Percentiles rank a stretch among this genome's conserved stretches.
These are phyloP conservation scores for Globisporangium middletonii DNA, from an alignment of 352 stramenopile species.

Conservation along the genomic window DNA sequence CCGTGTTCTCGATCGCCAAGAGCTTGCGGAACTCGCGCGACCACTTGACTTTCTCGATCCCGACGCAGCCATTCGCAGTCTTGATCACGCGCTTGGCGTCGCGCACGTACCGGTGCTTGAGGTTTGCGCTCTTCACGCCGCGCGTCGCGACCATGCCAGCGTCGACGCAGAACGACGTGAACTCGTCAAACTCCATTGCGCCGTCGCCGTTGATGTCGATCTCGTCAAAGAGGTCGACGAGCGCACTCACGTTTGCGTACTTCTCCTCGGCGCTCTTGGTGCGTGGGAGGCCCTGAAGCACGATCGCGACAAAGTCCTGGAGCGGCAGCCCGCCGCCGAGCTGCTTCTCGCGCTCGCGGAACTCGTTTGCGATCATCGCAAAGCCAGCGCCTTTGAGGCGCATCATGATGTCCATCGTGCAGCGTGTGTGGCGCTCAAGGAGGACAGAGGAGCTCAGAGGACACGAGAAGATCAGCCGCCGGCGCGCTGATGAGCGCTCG, in stretches of 20 bases:
- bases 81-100: slow-evolving; percentile 51
- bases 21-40: slow-evolving; percentile 54
- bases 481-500: no score
- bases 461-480: no score
- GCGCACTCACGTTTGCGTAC: slow-evolving; percentile 38
- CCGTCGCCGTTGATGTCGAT: slow-evolving; percentile 88
- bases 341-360: slow-evolving; percentile 52
- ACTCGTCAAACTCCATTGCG: slow-evolving; percentile 82
- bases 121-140: slow-evolving; percentile 20
- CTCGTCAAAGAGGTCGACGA: slow-evolving; percentile 78
- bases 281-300: slow-evolving; percentile 48
- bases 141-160: slow-evolving; percentile 76
- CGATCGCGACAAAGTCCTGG: slow-evolving; percentile 77
- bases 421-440: neutral
- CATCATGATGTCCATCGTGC: slow-evolving; percentile 79
- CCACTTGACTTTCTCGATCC: slow-evolving; percentile 71
- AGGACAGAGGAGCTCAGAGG: no score
- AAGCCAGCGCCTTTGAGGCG: slow-evolving; percentile 68
- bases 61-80: slow-evolving; percentile 37
- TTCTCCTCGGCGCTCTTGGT: slow-evolving; percentile 41
- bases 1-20: slow-evolving; percentile 57
- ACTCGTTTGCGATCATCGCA: slow-evolving; percentile 71
- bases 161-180: slow-evolving; percentile 85
- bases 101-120: slow-evolving; percentile 76
- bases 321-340: slow-evolving; percentile 57